Conservation (phyloP, 2,329 filamentous ascomycete species). For the Fusarium sp. region DNA sequence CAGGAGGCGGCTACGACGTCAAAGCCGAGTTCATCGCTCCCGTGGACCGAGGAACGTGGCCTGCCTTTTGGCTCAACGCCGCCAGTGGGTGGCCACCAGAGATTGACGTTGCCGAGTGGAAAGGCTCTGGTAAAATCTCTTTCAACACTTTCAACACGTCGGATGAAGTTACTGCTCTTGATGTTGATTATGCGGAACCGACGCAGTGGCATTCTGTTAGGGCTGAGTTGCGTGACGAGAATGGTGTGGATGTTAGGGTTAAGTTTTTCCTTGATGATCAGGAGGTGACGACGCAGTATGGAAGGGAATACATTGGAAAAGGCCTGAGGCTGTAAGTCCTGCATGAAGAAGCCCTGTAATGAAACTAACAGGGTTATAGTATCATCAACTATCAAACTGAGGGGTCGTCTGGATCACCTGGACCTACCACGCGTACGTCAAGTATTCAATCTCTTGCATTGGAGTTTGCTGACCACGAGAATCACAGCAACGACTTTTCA, state of each 20-base stretch:
- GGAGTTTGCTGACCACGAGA: not conserved
- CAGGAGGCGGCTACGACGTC: constrained; percentile 29
- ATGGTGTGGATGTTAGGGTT: constrained; percentile 30
- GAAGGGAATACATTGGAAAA: constrained; percentile 27
- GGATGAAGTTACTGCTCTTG: constrained; percentile 19
- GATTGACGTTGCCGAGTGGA: constrained; percentile 38
- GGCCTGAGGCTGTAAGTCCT: constrained; percentile 29
- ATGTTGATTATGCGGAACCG: constrained; percentile 27
- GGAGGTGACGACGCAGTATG: constrained; percentile 34
- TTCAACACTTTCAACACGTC: constrained; percentile 39
- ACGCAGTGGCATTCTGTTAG: constrained; percentile 32
- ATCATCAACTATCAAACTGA: constrained; percentile 37
- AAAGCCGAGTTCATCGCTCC: constrained; percentile 33
- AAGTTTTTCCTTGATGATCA: constrained; percentile 35
- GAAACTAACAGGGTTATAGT: not conserved
- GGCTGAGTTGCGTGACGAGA: constrained; percentile 35
- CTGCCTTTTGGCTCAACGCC: constrained; percentile 38
- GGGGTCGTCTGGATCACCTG: constrained; percentile 31
- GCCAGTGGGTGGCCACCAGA: constrained; percentile 33
- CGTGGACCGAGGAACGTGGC: constrained; percentile 24
- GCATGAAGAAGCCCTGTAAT: too few relatives aligned
- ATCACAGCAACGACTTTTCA: constrained; percentile 23
- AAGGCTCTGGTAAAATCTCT: constrained; percentile 33
- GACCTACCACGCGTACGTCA: constrained; percentile 20
- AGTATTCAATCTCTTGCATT: too few relatives aligned